Conservation (phyloP, 768 basidiomycete species). For the Kwoniella dendrophila region DNA sequence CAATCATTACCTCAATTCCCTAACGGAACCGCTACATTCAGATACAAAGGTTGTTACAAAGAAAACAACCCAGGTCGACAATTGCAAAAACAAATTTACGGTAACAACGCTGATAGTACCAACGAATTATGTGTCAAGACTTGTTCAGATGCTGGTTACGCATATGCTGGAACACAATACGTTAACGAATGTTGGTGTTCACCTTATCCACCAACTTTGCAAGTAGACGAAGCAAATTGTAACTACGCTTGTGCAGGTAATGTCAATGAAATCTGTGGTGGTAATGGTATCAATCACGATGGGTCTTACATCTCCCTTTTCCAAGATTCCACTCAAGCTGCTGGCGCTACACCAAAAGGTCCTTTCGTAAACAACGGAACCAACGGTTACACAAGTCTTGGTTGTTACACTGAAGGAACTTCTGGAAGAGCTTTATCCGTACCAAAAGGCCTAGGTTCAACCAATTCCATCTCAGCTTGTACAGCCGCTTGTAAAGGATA, state of each 20-base stretch:
- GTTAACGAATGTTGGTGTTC: constrained; percentile 46
- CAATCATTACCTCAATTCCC: constrained; percentile 7
- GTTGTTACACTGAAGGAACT: constrained; percentile 44
- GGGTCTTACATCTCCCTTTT: constrained; percentile 24
- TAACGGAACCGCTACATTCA: constrained; percentile 11
- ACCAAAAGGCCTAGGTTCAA: constrained; percentile 19
- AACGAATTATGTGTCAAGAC: constrained; percentile 44
- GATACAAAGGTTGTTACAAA: constrained; percentile 20
- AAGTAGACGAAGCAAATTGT: constrained; percentile 25
- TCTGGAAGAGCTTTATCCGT: constrained; percentile 38
- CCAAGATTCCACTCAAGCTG: neutral
- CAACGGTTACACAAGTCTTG: constrained; percentile 37
- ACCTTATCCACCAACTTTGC: constrained; percentile 2
- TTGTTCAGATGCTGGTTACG: constrained; percentile 50
- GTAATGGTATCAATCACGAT: constrained; percentile 15
- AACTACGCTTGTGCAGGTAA: constrained; percentile 37
- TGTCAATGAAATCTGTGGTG: constrained; percentile 24
- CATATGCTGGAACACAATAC: constrained; percentile 54
- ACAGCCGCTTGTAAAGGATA: constrained; percentile 66
- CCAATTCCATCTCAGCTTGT: constrained; percentile 57
- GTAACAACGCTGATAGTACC: constrained; percentile 39
- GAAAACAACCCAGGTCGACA: constrained; percentile 21
- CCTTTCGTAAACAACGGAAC: constrained; percentile 15
- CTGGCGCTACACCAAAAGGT: neutral
- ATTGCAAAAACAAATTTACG: constrained; percentile 15